A percentile compares a stretch with the other conserved stretches of the same genome.
These are phyloP conservation scores for Phytophthora cajani DNA, from an alignment of 352 stramenopile genomes.

Conservation along the genomic window DNA sequence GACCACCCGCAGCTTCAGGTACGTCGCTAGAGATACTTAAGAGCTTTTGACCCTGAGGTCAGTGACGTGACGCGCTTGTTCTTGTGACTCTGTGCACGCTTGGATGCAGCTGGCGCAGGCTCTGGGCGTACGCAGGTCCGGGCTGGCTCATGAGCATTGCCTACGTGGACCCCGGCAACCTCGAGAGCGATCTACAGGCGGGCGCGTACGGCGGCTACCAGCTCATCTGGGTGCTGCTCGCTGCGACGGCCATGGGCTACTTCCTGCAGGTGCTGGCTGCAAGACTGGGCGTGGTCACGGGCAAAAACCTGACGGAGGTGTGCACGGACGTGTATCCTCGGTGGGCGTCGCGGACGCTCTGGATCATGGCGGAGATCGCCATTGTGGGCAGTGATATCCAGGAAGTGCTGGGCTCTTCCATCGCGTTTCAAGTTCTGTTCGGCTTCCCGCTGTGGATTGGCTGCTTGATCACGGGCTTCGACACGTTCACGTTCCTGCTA, in stretches of 20 bases:
- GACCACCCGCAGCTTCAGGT: constrained; percentile 33
- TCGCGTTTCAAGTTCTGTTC: constrained; percentile 92
- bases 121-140: constrained; percentile 85
- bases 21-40: constrained; percentile 15
- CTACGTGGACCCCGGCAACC: constrained; percentile 96
- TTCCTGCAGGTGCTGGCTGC: constrained; percentile 95
- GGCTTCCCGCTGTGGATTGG: constrained; percentile 90
- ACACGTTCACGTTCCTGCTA: constrained; percentile 95
- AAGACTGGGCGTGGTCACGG: constrained; percentile 92
- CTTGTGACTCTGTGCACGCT: background rate
- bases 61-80: background rate
- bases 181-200: constrained; percentile 95
- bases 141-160: constrained; percentile 95
- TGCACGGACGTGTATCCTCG: constrained; percentile 84
- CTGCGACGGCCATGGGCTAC: constrained; percentile 90
- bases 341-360: constrained; percentile 79
- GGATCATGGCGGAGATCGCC: constrained; percentile 94
- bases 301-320: constrained; percentile 91
- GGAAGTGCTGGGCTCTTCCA: constrained; percentile 94
- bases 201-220: constrained; percentile 91
- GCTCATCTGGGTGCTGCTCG: constrained; percentile 94
- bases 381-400: constrained; percentile 94
- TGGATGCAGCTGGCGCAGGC: constrained; percentile 60
- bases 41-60: constrained; percentile 12
- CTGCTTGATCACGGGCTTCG: constrained; percentile 88